Conservation (phyloP, 2,329 filamentous ascomycete species). For the Aureobasidium sp. region DNA sequence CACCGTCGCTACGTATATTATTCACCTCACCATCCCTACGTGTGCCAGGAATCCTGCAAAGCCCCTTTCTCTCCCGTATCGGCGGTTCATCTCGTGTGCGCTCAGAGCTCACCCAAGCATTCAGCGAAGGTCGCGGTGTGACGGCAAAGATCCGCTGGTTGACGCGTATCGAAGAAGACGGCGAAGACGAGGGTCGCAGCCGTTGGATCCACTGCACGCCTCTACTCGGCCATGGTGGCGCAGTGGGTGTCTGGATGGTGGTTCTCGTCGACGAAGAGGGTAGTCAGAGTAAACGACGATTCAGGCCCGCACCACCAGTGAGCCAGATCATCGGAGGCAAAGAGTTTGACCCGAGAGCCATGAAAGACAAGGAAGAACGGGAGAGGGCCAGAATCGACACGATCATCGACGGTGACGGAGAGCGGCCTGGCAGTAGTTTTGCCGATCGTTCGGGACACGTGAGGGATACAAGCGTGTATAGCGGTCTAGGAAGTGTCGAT, state of each 20-base stretch:
- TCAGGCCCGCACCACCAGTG: constrained; percentile 32
- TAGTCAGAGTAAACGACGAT: constrained; percentile 23
- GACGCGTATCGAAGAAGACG: constrained; percentile 31
- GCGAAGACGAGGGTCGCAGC: constrained; percentile 50
- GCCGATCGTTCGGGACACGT: background rate
- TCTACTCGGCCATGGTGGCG: constrained; percentile 57
- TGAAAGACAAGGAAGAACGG: constrained; percentile 4
- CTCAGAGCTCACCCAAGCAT: constrained; percentile 33
- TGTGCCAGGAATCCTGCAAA: constrained; percentile 57
- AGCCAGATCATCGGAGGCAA: constrained; percentile 28
- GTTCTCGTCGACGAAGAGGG: constrained; percentile 59
- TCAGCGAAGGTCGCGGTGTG: constrained; percentile 33
- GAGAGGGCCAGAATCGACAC: background rate
- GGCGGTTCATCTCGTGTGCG: constrained; percentile 33
- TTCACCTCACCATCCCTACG: constrained; percentile 63
- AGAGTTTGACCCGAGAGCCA: constrained; percentile 24
- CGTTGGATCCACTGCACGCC: constrained; percentile 76
- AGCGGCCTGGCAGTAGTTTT: background rate
- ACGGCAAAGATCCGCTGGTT: constrained; percentile 40
- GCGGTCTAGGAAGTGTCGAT: background rate
- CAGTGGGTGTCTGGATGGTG: constrained; percentile 73
- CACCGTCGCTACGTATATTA: constrained; percentile 58
- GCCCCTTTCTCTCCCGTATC: constrained; percentile 38
- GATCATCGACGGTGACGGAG: background rate
- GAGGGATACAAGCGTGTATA: background rate